Conservation (phyloP, 371 early-diverging fungal species). For the Mucor piriformis region DNA sequence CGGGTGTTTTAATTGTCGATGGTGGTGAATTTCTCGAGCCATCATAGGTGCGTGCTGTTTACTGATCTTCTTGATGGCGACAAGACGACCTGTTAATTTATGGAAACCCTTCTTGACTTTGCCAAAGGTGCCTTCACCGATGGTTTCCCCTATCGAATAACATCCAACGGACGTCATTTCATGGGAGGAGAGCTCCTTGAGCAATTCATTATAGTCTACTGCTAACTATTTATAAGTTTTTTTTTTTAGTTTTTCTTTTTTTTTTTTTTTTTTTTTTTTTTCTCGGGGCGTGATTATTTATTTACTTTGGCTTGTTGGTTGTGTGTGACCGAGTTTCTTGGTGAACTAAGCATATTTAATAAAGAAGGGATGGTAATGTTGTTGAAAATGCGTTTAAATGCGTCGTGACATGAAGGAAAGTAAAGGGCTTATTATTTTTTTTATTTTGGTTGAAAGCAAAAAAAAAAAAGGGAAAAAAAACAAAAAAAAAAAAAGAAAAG, state of each 20-base stretch:
- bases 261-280: neutral
- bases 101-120: conserved; percentile 86
- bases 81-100: conserved; percentile 77
- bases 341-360: conserved; percentile 21
- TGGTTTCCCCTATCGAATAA: conserved; percentile 53
- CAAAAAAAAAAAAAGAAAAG: neutral
- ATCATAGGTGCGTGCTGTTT: conserved; percentile 72
- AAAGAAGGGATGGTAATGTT: neutral
- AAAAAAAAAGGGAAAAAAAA: conserved; percentile 1
- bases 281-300: neutral
- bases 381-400: conserved; percentile 4
- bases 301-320: conserved; percentile 31
- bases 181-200: conserved; percentile 48
- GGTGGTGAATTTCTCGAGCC: conserved; percentile 88
- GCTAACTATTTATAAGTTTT: conserved; percentile 16
- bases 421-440: neutral
- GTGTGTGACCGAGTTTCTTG: conserved; percentile 28
- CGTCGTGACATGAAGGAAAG: conserved; percentile 12
- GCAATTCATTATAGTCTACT: conserved; percentile 42
- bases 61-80: conserved; percentile 83
- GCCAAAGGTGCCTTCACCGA: conserved; percentile 76
- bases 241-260: conserved; percentile 1
- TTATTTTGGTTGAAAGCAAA: neutral
- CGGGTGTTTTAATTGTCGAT: conserved; percentile 81
- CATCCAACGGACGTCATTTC: conserved; percentile 51